These are phyloP conservation scores for Trichosanthes cucumerina DNA, from an alignment of 306 rosid species.

Conservation along the genomic window DNA sequence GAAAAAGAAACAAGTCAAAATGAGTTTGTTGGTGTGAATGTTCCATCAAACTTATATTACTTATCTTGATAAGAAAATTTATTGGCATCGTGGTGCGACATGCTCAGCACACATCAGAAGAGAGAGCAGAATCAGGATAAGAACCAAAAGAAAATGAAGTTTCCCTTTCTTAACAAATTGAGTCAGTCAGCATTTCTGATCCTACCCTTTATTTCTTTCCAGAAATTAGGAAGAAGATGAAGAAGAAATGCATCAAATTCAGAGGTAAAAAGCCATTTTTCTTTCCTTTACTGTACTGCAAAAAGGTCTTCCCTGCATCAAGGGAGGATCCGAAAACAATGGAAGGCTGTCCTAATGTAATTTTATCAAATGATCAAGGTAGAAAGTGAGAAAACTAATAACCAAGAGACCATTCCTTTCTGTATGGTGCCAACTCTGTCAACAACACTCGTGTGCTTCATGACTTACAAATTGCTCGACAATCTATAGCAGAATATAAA, in stretches of 20 bases:
- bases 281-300: background rate
- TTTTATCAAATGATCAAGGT: background rate
- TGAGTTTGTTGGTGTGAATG: constrained; percentile 21
- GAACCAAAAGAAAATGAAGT: background rate
- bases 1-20: background rate
- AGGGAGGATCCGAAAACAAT: background rate
- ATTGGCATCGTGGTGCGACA: background rate
- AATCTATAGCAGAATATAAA: background rate
- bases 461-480: background rate
- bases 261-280: background rate
- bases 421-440: background rate
- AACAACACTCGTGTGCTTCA: background rate
- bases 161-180: background rate
- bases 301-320: background rate
- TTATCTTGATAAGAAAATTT: constrained; percentile 12
- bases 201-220: background rate
- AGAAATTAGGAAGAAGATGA: background rate
- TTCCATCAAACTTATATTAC: constrained; percentile 5
- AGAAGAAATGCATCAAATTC: background rate
- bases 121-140: background rate
- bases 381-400: background rate
- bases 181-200: background rate
- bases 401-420: background rate
- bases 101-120: background rate
- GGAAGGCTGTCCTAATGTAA: background rate